Conservation (phyloP, 2,329 filamentous ascomycete genomes). For the Cordyceps cateniannulata region DNA sequence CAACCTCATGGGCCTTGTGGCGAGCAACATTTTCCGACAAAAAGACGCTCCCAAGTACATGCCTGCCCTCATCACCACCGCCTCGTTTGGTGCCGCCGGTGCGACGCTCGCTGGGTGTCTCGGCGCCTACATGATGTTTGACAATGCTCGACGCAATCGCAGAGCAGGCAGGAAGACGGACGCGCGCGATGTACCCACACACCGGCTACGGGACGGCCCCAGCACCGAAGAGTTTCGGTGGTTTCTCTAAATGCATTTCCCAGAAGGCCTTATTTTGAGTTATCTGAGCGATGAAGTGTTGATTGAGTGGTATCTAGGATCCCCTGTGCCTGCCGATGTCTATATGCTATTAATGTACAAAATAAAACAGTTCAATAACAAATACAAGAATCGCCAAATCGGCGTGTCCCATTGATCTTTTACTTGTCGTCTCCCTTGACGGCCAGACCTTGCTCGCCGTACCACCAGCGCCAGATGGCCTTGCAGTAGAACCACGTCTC, state of each 20-base stretch:
- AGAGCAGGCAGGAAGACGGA: conserved; percentile 42
- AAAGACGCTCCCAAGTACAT: conserved; percentile 61
- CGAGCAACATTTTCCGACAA: conserved; percentile 60
- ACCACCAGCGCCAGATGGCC: conserved; percentile 24
- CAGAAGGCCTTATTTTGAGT: neutral
- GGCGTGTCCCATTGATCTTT: neutral
- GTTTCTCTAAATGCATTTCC: conserved; percentile 32
- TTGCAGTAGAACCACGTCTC: conserved; percentile 28
- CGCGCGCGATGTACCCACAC: conserved; percentile 42
- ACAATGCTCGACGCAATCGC: conserved; percentile 46
- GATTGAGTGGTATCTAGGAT: neutral
- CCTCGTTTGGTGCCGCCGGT: conserved; percentile 56
- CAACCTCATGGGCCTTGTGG: conserved; percentile 69
- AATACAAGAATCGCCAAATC: neutral
- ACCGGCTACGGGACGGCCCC: conserved; percentile 42
- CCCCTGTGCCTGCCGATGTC: neutral
- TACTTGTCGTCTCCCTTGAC: neutral
- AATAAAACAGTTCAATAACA: neutral
- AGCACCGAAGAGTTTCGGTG: conserved; percentile 42
- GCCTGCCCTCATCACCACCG: conserved; percentile 58
- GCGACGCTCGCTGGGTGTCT: conserved; percentile 47
- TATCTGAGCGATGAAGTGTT: conserved; percentile 4
- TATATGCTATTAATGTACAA: neutral
- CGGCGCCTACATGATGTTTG: conserved; percentile 55
- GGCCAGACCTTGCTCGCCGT: conserved; percentile 10